Percentiles rank a stretch among this genome's conserved stretches.
phyloP scores from a whole-genome alignment of 208 protist genomes.

The Trichomonas vaginalis region DNA sequence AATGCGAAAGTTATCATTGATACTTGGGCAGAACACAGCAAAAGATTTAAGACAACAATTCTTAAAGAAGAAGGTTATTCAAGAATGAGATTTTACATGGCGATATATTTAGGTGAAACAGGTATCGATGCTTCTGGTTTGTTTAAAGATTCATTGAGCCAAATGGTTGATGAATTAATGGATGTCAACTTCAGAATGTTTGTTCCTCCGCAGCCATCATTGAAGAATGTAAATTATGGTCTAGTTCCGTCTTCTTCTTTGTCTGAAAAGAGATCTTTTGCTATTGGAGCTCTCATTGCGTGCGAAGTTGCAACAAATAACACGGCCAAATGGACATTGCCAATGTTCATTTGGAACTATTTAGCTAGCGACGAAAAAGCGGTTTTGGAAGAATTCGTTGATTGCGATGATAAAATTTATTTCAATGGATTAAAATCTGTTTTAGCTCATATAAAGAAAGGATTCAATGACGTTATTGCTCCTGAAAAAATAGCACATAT shows the following conservation, averaged over 20 bases:
- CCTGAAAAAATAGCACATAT: background rate
- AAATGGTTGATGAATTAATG: background rate
- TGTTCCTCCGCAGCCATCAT: no score
- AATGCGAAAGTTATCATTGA: background rate
- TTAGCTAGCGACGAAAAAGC: background rate
- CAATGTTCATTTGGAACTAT: background rate
- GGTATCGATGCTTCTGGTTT: background rate
- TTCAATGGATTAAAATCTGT: background rate
- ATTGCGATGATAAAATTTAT: background rate
- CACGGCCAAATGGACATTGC: background rate
- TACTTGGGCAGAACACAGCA: background rate
- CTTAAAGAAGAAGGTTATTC: background rate
- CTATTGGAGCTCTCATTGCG: background rate
- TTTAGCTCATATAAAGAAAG: background rate
- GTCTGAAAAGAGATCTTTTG: background rate
- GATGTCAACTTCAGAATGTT: background rate
- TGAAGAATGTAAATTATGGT: background rate
- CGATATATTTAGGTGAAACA: background rate
- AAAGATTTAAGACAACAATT: background rate
- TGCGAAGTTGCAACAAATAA: background rate
- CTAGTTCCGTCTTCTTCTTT: background rate
- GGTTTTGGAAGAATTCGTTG: background rate
- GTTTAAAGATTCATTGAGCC: background rate
- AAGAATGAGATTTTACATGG: background rate
- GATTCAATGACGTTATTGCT: background rate